Conservation (phyloP, 2,329 filamentous ascomycete genomes). For the Penicillium sp. region DNA sequence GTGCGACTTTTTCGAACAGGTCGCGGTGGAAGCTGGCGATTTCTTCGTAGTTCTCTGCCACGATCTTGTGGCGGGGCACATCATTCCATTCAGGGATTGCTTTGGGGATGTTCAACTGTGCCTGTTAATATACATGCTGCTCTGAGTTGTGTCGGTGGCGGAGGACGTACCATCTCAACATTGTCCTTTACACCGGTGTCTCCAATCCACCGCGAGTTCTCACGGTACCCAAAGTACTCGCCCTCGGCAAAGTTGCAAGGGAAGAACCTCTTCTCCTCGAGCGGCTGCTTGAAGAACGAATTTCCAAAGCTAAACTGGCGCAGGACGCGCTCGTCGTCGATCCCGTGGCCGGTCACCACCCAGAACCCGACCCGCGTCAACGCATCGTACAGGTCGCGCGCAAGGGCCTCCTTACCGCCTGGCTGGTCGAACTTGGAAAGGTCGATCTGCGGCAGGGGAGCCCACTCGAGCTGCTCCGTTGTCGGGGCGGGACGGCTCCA, state of each 20-base stretch:
- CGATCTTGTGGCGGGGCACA: conserved; percentile 41
- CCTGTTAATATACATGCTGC: too few relatives aligned
- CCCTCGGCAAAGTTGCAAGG: conserved; percentile 37
- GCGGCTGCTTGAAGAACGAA: conserved; percentile 39
- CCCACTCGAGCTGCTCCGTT: conserved; percentile 47
- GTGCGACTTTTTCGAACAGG: conserved; percentile 60
- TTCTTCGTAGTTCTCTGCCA: conserved; percentile 57
- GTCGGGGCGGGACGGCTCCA: conserved; percentile 35
- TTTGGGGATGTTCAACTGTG: conserved; percentile 17
- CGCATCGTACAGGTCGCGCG: conserved; percentile 60
- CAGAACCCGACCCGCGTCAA: conserved; percentile 44
- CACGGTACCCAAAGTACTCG: conserved; percentile 40
- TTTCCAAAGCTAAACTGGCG: conserved; percentile 36
- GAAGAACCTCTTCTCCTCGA: conserved; percentile 17
- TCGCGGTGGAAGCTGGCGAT: conserved; percentile 61
- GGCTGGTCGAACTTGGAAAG: conserved; percentile 59
- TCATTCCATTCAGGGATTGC: conserved; percentile 20
- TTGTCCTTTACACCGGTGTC: conserved; percentile 39
- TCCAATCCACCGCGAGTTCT: conserved; percentile 41
- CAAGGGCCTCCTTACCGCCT: conserved; percentile 59
- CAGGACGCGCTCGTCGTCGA: conserved; percentile 32
- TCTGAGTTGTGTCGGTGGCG: too few relatives aligned
- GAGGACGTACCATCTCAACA: conserved; percentile 35
- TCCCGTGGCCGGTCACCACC: conserved; percentile 29
- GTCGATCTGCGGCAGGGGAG: conserved; percentile 61